Evolutionary conservation across 148 eudicot species (phyloP).

Genomic region (Cornus florida): DNA sequence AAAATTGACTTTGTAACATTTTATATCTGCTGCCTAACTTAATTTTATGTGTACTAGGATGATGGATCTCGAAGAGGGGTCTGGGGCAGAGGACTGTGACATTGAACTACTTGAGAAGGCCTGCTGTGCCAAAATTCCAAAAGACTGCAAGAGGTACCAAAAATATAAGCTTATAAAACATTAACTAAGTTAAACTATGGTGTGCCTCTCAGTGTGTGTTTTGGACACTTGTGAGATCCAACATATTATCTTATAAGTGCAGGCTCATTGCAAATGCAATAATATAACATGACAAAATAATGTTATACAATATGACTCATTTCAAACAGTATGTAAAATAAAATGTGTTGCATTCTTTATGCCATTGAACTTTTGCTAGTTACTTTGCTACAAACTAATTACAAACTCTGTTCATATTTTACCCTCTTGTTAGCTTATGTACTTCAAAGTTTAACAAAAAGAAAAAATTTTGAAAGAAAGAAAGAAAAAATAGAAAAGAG

Average conservation of each 20-base stretch:
- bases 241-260: not conserved
- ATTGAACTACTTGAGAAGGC: slow-evolving; percentile 54
- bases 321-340: not conserved
- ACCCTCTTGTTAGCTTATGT: too few species aligned
- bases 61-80: slow-evolving; percentile 85
- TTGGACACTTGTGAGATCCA: not conserved
- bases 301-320: too few species aligned
- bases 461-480: too few species aligned
- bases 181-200: not conserved
- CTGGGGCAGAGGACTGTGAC: slow-evolving; percentile 76
- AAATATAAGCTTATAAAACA: not conserved
- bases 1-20: not conserved
- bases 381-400: not conserved
- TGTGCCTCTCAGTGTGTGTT: not conserved
- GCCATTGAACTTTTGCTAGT: not conserved
- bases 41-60: slow-evolving; percentile 39
- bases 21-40: not conserved
- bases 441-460: too few species aligned
- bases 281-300: not conserved
- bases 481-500: too few species aligned
- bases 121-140: slow-evolving; percentile 14
- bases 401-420: not conserved
- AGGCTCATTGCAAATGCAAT: not conserved
- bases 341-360: too few species aligned
- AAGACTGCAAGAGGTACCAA: slow-evolving; percentile 43